Evolutionary conservation across 768 basidiomycete species (phyloP).

Genomic region (Rhizopogon vinicolor): DNA sequence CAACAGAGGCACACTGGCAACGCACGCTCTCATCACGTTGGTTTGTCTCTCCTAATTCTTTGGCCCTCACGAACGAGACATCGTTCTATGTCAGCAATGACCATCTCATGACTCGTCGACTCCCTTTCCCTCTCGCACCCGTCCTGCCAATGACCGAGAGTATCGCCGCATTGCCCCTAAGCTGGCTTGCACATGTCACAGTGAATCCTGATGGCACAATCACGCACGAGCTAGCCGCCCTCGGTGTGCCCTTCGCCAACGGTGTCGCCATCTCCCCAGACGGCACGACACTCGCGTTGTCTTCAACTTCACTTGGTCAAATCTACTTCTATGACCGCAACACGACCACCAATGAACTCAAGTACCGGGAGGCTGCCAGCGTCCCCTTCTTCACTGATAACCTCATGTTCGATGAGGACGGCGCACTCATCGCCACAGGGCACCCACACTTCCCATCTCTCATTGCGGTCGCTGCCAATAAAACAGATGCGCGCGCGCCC

Average conservation of each 20-base stretch:
- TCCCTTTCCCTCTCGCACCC: constrained; percentile 43
- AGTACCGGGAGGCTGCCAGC: constrained; percentile 31
- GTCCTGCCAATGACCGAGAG: constrained; percentile 53
- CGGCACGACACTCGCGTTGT: constrained; percentile 49
- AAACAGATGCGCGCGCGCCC: constrained; percentile 35
- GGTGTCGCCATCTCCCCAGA: constrained; percentile 57
- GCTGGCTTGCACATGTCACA: constrained; percentile 55
- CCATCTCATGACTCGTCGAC: constrained; percentile 61
- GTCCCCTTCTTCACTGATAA: constrained; percentile 66
- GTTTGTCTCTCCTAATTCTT: constrained; percentile 62
- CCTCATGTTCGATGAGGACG: constrained; percentile 44
- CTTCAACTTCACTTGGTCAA: constrained; percentile 43
- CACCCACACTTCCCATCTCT: constrained; percentile 62
- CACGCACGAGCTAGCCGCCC: constrained; percentile 35
- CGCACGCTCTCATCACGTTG: constrained; percentile 56
- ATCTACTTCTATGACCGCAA: constrained; percentile 52
- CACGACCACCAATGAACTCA: constrained; percentile 38
- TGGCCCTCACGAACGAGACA: constrained; percentile 60
- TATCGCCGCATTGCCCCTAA: constrained; percentile 49
- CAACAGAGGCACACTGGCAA: constrained; percentile 44
- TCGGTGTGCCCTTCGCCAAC: constrained; percentile 62
- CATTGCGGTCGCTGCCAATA: constrained; percentile 38
- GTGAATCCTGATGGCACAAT: constrained; percentile 30
- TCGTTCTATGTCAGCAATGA: constrained; percentile 75
- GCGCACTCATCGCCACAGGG: constrained; percentile 53